Evolutionary conservation across 2,329 filamentous ascomycete genomes (phyloP), one percentile per base, ranked within the genome.

Genomic region (Fusarium dimerum): DNA sequence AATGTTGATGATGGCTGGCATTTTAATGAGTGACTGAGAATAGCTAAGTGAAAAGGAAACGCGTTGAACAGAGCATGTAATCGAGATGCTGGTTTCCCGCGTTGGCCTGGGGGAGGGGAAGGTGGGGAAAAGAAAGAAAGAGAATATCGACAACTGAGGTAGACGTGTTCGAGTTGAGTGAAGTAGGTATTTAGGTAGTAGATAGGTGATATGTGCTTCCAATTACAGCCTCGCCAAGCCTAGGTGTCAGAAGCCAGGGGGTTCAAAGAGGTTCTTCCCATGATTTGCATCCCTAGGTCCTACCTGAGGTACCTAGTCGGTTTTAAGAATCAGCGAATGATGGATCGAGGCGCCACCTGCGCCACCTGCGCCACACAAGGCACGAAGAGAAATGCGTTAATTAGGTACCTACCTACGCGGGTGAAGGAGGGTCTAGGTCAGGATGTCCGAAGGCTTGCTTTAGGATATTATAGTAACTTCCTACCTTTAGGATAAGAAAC

Each of bases 141-240:
- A 48, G 45, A 54, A 51, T 32, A 42, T 46, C 43, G 45, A 36
- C 56, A 56, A 26, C n/a, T 26, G 44, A 58, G 50, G 62, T 58
- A 56, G 45, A 66, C 62, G 64, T 66, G 64, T 26, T 64, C 62
- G 53, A 56, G 56, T 63, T 54, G 52, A 59, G 61, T 48, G 52
- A 26, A 26, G 20, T 26, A 26, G n/a, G n/a, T n/a, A n/a, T n/a
- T n/a, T n/a, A n/a, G n/a, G n/a, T n/a, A n/a, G n/a, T n/a, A n/a
- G n/a, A n/a, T n/a, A n/a, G 47, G 54, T 57, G 41, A 51, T 44
- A 47, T 18, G 55, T 41, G 48, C 38, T 50, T 55, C 41, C 42
- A 47, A 40, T 49, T 40, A 34, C 54, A 64, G 63, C 63, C 63
- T 66, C 45, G 60, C 59, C 58, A 61, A 61, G 58, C 53, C 43